Evolutionary conservation across 305 asterid species (phyloP).

Genomic region (Fraxinus sp.): DNA sequence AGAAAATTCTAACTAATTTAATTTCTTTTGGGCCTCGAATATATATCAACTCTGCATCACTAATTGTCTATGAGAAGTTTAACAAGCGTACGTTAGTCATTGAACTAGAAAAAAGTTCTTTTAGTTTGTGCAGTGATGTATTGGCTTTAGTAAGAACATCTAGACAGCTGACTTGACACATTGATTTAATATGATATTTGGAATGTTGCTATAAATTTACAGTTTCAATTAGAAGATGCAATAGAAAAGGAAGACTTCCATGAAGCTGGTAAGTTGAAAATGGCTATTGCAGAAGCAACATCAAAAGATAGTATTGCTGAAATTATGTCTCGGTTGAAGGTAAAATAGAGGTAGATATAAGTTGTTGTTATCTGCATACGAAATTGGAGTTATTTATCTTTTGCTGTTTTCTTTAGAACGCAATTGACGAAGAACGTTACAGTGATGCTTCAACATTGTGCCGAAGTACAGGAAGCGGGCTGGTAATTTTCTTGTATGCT

Average conservation of each 20-base stretch:
- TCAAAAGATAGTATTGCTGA: slow-evolving; percentile 73
- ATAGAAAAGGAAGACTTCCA: slow-evolving; percentile 83
- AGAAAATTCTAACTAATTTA: background rate
- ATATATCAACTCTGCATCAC: background rate
- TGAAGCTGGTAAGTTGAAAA: slow-evolving; percentile 84
- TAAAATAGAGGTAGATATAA: slow-evolving; percentile 28
- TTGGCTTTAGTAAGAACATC: slow-evolving; percentile 18
- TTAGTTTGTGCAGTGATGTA: slow-evolving; percentile 5
- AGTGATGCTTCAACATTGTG: slow-evolving; percentile 91
- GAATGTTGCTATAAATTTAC: slow-evolving; percentile 29
- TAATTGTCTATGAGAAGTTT: slow-evolving; percentile 6
- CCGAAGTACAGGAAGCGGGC: slow-evolving; percentile 84
- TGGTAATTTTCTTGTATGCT: slow-evolving; percentile 53
- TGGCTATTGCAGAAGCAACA: slow-evolving; percentile 66
- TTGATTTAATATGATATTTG: slow-evolving; percentile 13
- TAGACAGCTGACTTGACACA: background rate
- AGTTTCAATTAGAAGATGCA: slow-evolving; percentile 96
- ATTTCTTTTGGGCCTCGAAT: background rate
- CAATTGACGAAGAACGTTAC: slow-evolving; percentile 81
- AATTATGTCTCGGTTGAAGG: slow-evolving; percentile 81
- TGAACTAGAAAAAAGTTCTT: background rate
- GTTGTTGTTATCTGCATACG: slow-evolving; percentile 4
- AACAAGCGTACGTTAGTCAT: background rate
- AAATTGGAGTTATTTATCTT: slow-evolving; percentile 16
- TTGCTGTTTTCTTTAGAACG: slow-evolving; percentile 43